Conservation (phyloP, 352 stramenopile species). For the Phytopythium mirpurense region DNA sequence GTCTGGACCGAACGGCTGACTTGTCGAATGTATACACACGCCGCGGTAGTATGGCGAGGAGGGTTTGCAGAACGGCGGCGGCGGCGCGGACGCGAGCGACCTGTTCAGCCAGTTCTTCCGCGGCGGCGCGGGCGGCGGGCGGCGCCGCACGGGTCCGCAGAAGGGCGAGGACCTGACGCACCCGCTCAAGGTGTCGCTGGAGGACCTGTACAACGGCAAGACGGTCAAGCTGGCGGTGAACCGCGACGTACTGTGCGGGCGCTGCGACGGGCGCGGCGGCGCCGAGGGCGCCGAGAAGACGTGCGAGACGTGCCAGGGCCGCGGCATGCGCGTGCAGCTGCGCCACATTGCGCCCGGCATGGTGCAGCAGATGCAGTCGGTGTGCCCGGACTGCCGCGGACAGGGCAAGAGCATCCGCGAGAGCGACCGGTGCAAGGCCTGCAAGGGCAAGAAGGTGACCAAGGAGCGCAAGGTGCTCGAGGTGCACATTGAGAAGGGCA, state of each 20-base stretch:
- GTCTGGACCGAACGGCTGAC: background rate
- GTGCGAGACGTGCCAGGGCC: slow-evolving; percentile 94
- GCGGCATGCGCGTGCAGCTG: slow-evolving; percentile 93
- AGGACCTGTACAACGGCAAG: slow-evolving; percentile 99
- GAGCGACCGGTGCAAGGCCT: slow-evolving; percentile 89
- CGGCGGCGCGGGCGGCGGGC: slow-evolving; percentile 38
- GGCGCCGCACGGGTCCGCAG: slow-evolving; percentile 78
- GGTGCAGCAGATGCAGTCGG: slow-evolving; percentile 97
- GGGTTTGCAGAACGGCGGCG: slow-evolving; percentile 91
- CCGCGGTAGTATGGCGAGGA: slow-evolving; percentile 94
- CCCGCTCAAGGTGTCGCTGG: slow-evolving; percentile 95
- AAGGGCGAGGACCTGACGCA: slow-evolving; percentile 96
- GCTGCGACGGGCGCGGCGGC: slow-evolving; percentile 87
- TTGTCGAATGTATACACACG: background rate
- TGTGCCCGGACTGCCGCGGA: slow-evolving; percentile 92
- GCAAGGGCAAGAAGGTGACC: slow-evolving; percentile 92
- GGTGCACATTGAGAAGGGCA: slow-evolving; percentile 98
- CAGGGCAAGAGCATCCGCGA: slow-evolving; percentile 94
- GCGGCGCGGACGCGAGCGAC: slow-evolving; percentile 75
- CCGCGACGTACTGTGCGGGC: slow-evolving; percentile 89
- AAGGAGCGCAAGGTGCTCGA: slow-evolving; percentile 98
- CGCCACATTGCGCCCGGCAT: slow-evolving; percentile 97
- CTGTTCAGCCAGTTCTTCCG: slow-evolving; percentile 99
- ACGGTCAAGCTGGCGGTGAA: slow-evolving; percentile 97
- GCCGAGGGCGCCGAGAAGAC: slow-evolving; percentile 92